Percentiles rank a stretch among this genome's conserved stretches.
These are phyloP conservation scores for Thamnidium elegans DNA, from an alignment of 192 early-diverging fungal genomes.

Conservation along the genomic window DNA sequence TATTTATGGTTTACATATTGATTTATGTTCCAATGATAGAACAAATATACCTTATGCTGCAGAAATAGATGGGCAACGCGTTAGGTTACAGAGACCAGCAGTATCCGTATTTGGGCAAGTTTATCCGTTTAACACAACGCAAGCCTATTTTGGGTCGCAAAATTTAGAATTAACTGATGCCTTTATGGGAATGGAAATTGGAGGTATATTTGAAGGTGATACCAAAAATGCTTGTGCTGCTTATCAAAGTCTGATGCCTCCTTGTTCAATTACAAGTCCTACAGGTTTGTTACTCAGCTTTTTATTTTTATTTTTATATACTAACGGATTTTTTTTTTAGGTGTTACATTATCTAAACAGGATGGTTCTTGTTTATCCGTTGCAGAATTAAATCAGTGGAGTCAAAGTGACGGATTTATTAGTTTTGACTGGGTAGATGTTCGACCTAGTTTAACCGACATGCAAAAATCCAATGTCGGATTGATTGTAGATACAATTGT, in stretches of 20 bases:
- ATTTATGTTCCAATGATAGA: slow-evolving; percentile 32
- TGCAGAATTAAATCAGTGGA: not conserved
- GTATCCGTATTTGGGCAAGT: slow-evolving; percentile 34
- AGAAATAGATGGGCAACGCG: slow-evolving; percentile 8
- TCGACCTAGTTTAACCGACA: not conserved
- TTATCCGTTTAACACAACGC: slow-evolving; percentile 25
- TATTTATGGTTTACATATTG: slow-evolving; percentile 44
- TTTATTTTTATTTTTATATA: not conserved
- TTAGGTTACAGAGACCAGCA: slow-evolving; percentile 11
- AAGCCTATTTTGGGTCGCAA: slow-evolving; percentile 20
- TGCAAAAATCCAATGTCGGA: not conserved
- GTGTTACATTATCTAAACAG: not conserved
- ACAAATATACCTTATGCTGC: slow-evolving; percentile 20
- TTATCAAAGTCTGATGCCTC: slow-evolving; percentile 21
- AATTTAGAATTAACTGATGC: slow-evolving; percentile 29
- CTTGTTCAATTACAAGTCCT: slow-evolving; percentile 23
- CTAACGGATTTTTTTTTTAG: not conserved
- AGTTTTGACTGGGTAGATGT: not conserved
- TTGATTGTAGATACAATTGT: not conserved
- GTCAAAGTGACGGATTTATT: not conserved
- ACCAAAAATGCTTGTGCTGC: slow-evolving; percentile 14
- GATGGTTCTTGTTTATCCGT: not conserved
- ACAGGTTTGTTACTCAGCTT: slow-evolving; percentile 25
- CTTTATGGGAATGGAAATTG: slow-evolving; percentile 32
- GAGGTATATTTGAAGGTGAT: slow-evolving; percentile 32